phyloP scores from a whole-genome alignment of 805 yeast genomes.

The Pichia paraexigua region DNA sequence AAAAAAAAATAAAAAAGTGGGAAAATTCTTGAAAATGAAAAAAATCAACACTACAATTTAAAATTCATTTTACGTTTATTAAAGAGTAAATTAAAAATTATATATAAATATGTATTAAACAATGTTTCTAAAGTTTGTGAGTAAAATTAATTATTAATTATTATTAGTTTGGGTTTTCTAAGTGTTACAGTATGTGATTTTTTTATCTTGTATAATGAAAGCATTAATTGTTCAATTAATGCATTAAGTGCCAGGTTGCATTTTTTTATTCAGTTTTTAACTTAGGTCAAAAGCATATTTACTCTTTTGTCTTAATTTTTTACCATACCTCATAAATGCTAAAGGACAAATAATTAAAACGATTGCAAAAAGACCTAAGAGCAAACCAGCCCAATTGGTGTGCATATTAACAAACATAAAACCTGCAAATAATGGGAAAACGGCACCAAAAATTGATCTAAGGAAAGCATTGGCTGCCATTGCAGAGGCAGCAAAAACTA shows the following conservation, averaged over 20 bases:
- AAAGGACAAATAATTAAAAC: constrained; percentile 62
- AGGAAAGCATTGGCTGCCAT: constrained; percentile 65
- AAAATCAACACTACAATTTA: neutral
- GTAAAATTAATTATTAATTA: too few relatives aligned
- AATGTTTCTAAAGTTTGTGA: too few relatives aligned
- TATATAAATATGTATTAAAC: too few relatives aligned
- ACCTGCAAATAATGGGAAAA: constrained; percentile 47
- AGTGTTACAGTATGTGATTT: too few relatives aligned
- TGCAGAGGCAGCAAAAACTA: constrained; percentile 70
- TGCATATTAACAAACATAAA: constrained; percentile 66
- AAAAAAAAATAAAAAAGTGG: neutral
- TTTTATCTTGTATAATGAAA: too few relatives aligned
- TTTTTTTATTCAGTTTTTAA: neutral
- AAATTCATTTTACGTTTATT: neutral
- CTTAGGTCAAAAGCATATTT: constrained; percentile 38
- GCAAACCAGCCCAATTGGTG: constrained; percentile 70
- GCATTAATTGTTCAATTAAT: too few relatives aligned
- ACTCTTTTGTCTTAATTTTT: constrained; percentile 45
- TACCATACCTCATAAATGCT: constrained; percentile 53
- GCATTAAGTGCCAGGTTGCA: too few relatives aligned
- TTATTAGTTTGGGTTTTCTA: too few relatives aligned
- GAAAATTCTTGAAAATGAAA: too few relatives aligned
- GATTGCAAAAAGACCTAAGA: constrained; percentile 54
- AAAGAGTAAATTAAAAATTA: too few relatives aligned
- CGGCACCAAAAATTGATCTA: constrained; percentile 60